phyloP scores from a whole-genome alignment of 1,139 yeast genomes.

The Kodamaea suecica region DNA sequence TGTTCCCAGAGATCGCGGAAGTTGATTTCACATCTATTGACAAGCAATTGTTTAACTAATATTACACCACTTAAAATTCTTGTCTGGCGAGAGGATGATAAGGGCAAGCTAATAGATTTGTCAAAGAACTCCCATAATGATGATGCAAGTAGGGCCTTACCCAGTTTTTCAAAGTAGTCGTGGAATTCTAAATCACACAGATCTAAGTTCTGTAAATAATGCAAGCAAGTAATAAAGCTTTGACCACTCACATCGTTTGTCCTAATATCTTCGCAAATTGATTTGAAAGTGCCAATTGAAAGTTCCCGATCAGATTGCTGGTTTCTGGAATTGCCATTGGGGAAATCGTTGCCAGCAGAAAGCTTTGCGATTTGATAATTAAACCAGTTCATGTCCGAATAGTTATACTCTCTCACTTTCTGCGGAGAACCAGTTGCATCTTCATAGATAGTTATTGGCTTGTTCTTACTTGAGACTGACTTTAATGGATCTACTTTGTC shows the following conservation, averaged over 20 bases:
- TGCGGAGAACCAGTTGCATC: conserved; percentile 38
- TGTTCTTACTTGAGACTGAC: conserved; percentile 31
- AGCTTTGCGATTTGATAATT: conserved; percentile 35
- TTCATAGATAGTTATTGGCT: conserved; percentile 39
- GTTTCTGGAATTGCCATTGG: conserved; percentile 9
- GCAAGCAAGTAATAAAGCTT: conserved; percentile 21
- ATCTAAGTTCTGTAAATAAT: conserved; percentile 25
- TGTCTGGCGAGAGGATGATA: conserved; percentile 11
- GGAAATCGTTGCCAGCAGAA: conserved; percentile 10
- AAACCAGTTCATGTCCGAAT: conserved; percentile 40
- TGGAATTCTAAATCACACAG: conserved; percentile 21
- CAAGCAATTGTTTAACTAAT: conserved; percentile 34
- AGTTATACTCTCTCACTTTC: conserved; percentile 29
- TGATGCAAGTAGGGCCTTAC: conserved; percentile 23
- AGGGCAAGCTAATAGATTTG: conserved; percentile 1
- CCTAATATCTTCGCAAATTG: conserved; percentile 18
- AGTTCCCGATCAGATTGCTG: conserved; percentile 14
- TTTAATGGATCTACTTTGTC: conserved; percentile 44
- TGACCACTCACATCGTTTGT: conserved; percentile 12
- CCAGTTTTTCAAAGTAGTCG: conserved; percentile 24
- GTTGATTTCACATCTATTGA: conserved; percentile 22
- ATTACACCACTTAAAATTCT: conserved; percentile 29
- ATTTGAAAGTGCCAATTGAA: conserved; percentile 19
- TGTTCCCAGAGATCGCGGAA: conserved; percentile 23
- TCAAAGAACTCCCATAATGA: conserved; percentile 30